Conservation (phyloP, 331 rosid species). For the Rhamnella rubrinervis region DNA sequence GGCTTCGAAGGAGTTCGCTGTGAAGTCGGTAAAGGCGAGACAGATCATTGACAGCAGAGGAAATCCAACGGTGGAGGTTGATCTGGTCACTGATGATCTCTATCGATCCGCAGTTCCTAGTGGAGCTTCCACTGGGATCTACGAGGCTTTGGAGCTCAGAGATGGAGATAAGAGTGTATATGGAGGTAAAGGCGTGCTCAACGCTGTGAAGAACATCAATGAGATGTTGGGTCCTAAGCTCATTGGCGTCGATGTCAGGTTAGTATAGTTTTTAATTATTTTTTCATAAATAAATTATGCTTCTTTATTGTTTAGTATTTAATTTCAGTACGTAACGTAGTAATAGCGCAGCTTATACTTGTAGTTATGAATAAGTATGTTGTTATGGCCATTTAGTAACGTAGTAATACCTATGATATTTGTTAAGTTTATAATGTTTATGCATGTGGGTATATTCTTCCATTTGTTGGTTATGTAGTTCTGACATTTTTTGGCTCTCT, state of each 20-base stretch:
- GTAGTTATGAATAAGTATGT: background rate
- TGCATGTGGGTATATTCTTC: background rate
- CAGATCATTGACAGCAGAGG: constrained; percentile 98
- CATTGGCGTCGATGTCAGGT: constrained; percentile 87
- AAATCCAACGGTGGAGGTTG: constrained; percentile 97
- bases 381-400: background rate
- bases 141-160: constrained; percentile 96
- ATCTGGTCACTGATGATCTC: constrained; percentile 72
- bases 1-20: constrained; percentile 37
- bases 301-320: background rate
- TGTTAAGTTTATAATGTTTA: background rate
- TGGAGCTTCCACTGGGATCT: constrained; percentile 96
- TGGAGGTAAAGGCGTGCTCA: constrained; percentile 98
- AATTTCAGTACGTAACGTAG: background rate
- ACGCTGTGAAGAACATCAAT: constrained; percentile 80
- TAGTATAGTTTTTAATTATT: background rate
- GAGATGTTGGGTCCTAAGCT: constrained; percentile 80
- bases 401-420: background rate
- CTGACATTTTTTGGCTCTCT: constrained; percentile 25
- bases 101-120: constrained; percentile 97
- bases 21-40: constrained; percentile 84
- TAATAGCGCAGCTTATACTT: background rate
- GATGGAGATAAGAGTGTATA: constrained; percentile 78
- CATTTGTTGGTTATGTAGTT: background rate
- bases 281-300: background rate